Base-by-base conservation (phyloP, 192 early-diverging fungal genomes). In the Coemansia brasiliensis region DNA sequence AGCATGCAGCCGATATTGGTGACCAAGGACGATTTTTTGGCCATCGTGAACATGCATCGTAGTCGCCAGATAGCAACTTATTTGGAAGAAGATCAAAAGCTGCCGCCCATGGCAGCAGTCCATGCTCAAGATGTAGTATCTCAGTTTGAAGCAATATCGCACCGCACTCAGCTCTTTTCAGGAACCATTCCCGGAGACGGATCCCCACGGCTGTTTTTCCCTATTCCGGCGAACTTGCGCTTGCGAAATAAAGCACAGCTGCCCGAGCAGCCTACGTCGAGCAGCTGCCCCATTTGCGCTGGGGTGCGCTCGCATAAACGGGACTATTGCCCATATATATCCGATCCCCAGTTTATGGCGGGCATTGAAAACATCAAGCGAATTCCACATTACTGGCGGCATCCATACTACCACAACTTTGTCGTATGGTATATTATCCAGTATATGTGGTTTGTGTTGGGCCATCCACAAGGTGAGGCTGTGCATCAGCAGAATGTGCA, bases 401-500 rank as follows among this genome's bases (percentile, higher is more conserved):
- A 51, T 13, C 45, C 27, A 20, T 12, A 53, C 7, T 76, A 50
- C 35, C 41, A 57, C 32, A 21, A 48, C 16, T 76, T 76, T 51
- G 38, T 63, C 12, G 20, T 10, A 6, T 76, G 73, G 73, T 76
- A 76, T 46, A 49, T 55, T 8, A 21, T 55, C 15, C 73, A 76
- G 59, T 65, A 69, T 12, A 22, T 69, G n/a, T 76, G 73, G 73
- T 76, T 62, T 63, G 62, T 69, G 11, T 43, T 65, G 6, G 37
- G 35, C 3, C 48, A 61, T 16, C 59, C 62, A 8, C 35, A 48
- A 3, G 63, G 62, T 1, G 43, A n/a, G 9, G 5, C 0, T 0
- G 40, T 65, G 40, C 43, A 57, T n/a, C 41, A 13, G 18, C 13
- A 5, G 1, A 63, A 60, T 22, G 20, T 9, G 3, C 4, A 10